Percentiles rank a stretch among this genome's conserved stretches.
These are phyloP conservation scores for Cylindrotheca fusiformis DNA, from an alignment of 108 stramenopile species.

Conservation along the genomic window DNA sequence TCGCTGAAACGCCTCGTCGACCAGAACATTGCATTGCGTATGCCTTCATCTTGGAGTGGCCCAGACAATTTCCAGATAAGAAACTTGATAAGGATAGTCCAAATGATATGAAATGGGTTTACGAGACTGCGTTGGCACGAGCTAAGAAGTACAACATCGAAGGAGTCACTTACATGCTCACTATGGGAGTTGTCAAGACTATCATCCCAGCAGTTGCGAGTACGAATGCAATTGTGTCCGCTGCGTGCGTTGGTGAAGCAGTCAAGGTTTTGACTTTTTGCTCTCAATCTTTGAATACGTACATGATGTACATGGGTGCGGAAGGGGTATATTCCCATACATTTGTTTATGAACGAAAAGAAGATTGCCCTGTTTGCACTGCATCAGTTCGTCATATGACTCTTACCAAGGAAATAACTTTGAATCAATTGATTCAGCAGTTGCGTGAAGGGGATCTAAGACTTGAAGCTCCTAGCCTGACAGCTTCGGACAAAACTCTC, in stretches of 20 bases:
- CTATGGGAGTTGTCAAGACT: slow-evolving; percentile 99
- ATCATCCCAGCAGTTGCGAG: slow-evolving; percentile 99
- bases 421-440: slow-evolving; percentile 75
- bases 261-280: slow-evolving; percentile 91
- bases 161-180: slow-evolving; percentile 90
- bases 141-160: slow-evolving; percentile 82
- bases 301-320: slow-evolving; percentile 92
- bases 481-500: slow-evolving; percentile 65
- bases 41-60: slow-evolving; percentile 91
- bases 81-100: slow-evolving; percentile 94
- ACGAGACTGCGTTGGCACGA: slow-evolving; percentile 85
- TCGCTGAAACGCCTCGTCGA: slow-evolving; percentile 97
- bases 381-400: slow-evolving; percentile 52
- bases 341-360: slow-evolving; percentile 85
- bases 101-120: slow-evolving; percentile 95
- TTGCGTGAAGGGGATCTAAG: slow-evolving; percentile 72
- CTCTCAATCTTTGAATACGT: slow-evolving; percentile 94
- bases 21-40: slow-evolving; percentile 99
- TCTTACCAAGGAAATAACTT: slow-evolving; percentile 42
- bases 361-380: slow-evolving; percentile 90
- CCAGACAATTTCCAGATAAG: slow-evolving; percentile 86
- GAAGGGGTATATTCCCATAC: slow-evolving; percentile 86
- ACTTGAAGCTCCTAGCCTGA: slow-evolving; percentile 87
- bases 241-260: slow-evolving; percentile 94
- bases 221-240: slow-evolving; percentile 98